Evolutionary conservation across 140 eudicot species (phyloP).

Genomic region (Flaveria floridana): DNA sequence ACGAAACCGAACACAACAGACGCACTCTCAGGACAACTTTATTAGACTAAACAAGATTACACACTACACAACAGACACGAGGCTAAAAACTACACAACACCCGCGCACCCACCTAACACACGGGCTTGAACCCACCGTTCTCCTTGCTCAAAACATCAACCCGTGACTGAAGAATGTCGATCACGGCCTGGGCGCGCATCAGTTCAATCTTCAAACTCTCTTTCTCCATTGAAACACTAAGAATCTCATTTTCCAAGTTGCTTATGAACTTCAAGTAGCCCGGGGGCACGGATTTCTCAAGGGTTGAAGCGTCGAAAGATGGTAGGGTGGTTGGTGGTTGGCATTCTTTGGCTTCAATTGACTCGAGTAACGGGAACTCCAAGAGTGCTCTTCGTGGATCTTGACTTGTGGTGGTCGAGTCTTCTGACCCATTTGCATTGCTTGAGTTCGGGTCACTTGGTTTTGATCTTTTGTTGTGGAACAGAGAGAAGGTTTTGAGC

Average conservation of each 20-base stretch:
- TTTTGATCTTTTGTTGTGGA: slow-evolving; percentile 12
- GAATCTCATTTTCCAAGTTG: slow-evolving; percentile 17
- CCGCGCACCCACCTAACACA: neutral
- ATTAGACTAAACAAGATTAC: neutral
- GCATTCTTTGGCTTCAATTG: neutral
- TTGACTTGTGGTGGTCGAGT: neutral
- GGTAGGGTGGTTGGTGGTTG: neutral
- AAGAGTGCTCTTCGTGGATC: neutral
- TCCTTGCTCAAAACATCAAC: slow-evolving; percentile 10
- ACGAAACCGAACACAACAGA: neutral
- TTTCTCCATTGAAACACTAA: slow-evolving; percentile 11
- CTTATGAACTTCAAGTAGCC: slow-evolving; percentile 13
- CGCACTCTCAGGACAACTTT: neutral
- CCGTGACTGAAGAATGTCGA: slow-evolving; percentile 3
- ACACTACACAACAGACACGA: neutral
- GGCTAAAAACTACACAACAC: neutral
- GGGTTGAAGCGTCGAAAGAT: slow-evolving; percentile 16
- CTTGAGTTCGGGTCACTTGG: slow-evolving; percentile 10
- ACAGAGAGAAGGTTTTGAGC: neutral
- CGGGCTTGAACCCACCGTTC: slow-evolving; percentile 1
- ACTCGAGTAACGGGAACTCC: neutral
- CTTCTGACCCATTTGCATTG: neutral
- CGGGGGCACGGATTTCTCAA: slow-evolving; percentile 11
- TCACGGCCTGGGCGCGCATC: slow-evolving; percentile 19
- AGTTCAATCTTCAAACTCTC: slow-evolving; percentile 13